Conservation (phyloP, 805 yeast species). For the Geotrichum ghanense region DNA sequence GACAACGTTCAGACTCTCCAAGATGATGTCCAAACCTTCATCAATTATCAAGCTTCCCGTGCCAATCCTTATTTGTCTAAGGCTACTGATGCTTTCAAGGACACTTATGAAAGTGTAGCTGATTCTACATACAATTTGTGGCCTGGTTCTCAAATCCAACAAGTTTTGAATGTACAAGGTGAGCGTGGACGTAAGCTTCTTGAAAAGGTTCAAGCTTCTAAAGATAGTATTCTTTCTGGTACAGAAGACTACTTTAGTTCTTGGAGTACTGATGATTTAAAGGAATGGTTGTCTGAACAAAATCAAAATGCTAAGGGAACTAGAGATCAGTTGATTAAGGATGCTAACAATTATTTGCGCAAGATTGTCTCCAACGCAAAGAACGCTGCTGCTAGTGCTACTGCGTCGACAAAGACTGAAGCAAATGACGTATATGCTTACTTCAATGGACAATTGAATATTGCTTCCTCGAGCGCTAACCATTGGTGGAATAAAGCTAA, state of each 20-base stretch:
- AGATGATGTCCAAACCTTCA: background rate
- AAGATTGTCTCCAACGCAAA: background rate
- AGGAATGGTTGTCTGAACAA: background rate
- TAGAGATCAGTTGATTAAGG: background rate
- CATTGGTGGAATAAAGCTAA: background rate
- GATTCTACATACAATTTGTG: background rate
- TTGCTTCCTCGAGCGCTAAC: background rate
- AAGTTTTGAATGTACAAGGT: background rate
- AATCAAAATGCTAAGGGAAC: background rate
- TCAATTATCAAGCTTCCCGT: background rate
- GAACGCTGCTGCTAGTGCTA: background rate
- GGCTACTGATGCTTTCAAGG: background rate
- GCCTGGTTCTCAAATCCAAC: constrained; percentile 1
- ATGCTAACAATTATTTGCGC: background rate
- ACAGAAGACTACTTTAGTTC: background rate
- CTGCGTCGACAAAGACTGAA: background rate
- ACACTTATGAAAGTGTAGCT: background rate
- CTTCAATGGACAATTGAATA: background rate
- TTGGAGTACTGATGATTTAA: background rate
- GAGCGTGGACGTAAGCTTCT: background rate
- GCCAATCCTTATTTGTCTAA: constrained; percentile 1
- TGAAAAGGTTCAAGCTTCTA: background rate
- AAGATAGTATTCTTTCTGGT: background rate
- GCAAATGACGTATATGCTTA: background rate
- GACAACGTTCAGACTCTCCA: background rate